phyloP scores from a whole-genome alignment of 23 red algal genomes.

The Chondrus crispus region DNA sequence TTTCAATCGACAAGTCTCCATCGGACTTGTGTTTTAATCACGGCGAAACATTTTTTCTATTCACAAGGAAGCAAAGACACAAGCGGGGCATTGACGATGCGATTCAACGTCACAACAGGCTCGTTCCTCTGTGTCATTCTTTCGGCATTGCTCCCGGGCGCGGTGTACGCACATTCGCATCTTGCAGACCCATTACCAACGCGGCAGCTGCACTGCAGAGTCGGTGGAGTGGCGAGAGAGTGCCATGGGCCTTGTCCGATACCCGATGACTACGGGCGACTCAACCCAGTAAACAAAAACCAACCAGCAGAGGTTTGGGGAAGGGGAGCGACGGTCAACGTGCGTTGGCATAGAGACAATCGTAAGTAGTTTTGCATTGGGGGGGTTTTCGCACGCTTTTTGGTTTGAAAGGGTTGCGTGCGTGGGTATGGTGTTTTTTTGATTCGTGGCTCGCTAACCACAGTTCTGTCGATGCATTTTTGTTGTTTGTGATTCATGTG shows the following conservation, averaged over 20 bases:
- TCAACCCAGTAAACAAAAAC: slow-evolving; percentile 45
- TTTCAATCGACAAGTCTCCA: too few relatives aligned
- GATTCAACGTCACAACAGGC: too few relatives aligned
- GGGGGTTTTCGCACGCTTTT: too few relatives aligned
- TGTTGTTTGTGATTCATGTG: neutral
- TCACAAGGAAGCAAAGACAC: too few relatives aligned
- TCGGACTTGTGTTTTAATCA: too few relatives aligned
- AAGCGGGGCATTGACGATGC: too few relatives aligned
- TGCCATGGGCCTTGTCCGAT: slow-evolving; percentile 48
- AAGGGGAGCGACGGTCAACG: slow-evolving; percentile 35
- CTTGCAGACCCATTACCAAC: slow-evolving; percentile 45
- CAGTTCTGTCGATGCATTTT: neutral
- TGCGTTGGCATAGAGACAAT: slow-evolving; percentile 62
- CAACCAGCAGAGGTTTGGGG: slow-evolving; percentile 49
- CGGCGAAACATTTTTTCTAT: too few relatives aligned
- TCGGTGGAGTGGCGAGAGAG: slow-evolving; percentile 31
- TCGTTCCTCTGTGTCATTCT: too few relatives aligned
- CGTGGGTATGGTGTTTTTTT: too few relatives aligned
- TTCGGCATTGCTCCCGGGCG: too few relatives aligned
- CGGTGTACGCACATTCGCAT: slow-evolving; percentile 40
- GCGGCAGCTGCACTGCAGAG: slow-evolving; percentile 38
- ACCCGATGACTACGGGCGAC: slow-evolving; percentile 37
- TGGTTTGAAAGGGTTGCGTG: too few relatives aligned
- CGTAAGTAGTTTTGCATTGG: slow-evolving; percentile 52
- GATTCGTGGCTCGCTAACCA: too few relatives aligned